Evolutionary conservation across 1,139 yeast species (phyloP).

Genomic region (Scheffersomyces titani): DNA sequence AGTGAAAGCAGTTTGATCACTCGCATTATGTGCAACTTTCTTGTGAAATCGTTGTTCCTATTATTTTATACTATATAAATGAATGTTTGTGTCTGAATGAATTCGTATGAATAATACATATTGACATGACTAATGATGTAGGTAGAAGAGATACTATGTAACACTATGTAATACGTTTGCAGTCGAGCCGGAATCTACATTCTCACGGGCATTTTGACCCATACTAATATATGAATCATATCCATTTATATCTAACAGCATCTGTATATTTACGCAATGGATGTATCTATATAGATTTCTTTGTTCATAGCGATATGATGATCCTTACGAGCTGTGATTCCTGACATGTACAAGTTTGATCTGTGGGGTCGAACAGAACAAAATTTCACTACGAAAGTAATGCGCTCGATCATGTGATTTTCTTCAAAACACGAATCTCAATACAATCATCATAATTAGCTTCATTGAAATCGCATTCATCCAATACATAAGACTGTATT

Average conservation of each 20-base stretch:
- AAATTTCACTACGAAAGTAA: neutral
- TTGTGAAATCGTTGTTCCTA: neutral
- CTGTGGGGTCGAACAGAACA: neutral
- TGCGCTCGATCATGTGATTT: neutral
- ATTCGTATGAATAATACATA: neutral
- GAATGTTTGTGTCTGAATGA: neutral
- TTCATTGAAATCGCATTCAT: neutral
- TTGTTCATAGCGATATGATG: too few species aligned
- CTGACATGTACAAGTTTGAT: neutral
- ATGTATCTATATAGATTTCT: too few species aligned
- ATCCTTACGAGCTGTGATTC: neutral
- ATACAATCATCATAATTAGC: too few species aligned
- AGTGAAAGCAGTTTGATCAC: neutral
- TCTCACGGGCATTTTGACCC: too few species aligned
- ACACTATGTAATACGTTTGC: neutral
- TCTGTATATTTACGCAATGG: neutral
- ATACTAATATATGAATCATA: too few species aligned
- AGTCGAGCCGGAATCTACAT: too few species aligned
- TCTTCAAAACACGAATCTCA: neutral
- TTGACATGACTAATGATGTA: neutral
- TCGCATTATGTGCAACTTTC: neutral
- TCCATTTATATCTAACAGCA: neutral
- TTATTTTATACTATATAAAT: neutral
- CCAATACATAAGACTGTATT: neutral
- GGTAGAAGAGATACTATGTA: neutral